phyloP scores from a whole-genome alignment of 2,329 filamentous ascomycete genomes.

The Fusarium sp. region DNA sequence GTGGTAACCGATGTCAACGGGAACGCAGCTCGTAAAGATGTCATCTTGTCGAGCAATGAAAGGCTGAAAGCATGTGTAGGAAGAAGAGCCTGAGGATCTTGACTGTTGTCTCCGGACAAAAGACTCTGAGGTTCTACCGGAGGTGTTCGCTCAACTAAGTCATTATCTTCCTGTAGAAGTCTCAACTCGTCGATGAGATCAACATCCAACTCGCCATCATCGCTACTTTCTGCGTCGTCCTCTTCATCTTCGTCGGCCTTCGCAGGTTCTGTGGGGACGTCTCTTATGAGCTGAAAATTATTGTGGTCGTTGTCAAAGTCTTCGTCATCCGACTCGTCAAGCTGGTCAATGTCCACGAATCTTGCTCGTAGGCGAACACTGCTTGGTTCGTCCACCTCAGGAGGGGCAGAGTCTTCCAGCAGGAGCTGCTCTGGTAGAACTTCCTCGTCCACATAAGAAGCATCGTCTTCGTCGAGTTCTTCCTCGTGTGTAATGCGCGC shows the following conservation, averaged over 20 bases:
- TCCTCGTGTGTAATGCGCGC: conserved; percentile 66
- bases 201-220: conserved; percentile 28
- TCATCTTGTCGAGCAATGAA: conserved; percentile 52
- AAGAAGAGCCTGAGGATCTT: neutral
- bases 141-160: conserved; percentile 26
- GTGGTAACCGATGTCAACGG: conserved; percentile 56
- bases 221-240: conserved; percentile 41
- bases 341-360: conserved; percentile 44
- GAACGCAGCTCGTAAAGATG: conserved; percentile 61
- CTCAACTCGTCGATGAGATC: conserved; percentile 44
- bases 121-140: conserved; percentile 13
- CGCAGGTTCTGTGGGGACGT: neutral
- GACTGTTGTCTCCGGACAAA: conserved; percentile 4
- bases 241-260: conserved; percentile 37
- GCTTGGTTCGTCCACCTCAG: conserved; percentile 27
- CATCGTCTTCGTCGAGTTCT: conserved; percentile 57
- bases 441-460: conserved; percentile 54
- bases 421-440: conserved; percentile 48
- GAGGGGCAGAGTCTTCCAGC: conserved; percentile 52
- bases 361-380: conserved; percentile 39
- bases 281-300: conserved; percentile 44
- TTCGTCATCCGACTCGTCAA: conserved; percentile 34
- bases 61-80: conserved; percentile 27
- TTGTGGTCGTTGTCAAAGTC: conserved; percentile 46
- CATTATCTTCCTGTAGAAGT: conserved; percentile 45